Base-by-base conservation (phyloP, 352 stramenopile species). In the Thalassiosira hispida region DNA sequence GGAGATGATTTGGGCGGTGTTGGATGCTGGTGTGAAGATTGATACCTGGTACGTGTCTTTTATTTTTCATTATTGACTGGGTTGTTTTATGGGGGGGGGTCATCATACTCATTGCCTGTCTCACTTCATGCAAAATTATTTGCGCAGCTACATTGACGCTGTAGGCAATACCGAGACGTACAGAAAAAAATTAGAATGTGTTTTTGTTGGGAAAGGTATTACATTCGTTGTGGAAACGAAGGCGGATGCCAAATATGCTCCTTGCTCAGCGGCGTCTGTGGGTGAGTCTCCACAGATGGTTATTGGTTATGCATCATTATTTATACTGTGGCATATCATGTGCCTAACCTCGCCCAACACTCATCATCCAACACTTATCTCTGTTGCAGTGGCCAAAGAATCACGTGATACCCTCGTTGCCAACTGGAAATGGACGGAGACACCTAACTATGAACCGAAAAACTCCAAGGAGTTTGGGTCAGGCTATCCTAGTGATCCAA, bases 221-320 rank as follows among this genome's bases (percentile, higher is more conserved):
- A 83, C 94, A 65, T 98, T 98, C 77, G 91, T 95, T 35, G 96
- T 98, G n/a, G 95, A 97, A 79, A 97, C 97, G 89, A 98, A 98
- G 74, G 96, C 96, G 20, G 96, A 98, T 84, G 96, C 95, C 66
- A 92, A 98, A 8, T 98, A 98, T 83, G 67, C 79, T 31, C 77
- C 81, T n/a, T 92, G 87, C 69, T 90, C 81, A 27, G 87, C 92
- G 16, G 87, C 81, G 4, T 90, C 81, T 22, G 82, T 92, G 0
- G 79, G 77, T 85, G 73, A 67, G 77, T 75, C 22, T 22, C 12
- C n/a, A 35, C 61, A 27, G 22, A 22, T 22, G 18, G n/a, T 60
- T 20, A 1, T 25, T 49, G 44, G n/a, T 31, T 31, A 7, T 73
- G 9, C n/a, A n/a, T n/a, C n/a, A n/a, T 38, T 38, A 8, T 38